Evolutionary conservation across 2,329 filamentous ascomycete species (phyloP).

Genomic region (Ophiocordyceps camponoti-saundersi): DNA sequence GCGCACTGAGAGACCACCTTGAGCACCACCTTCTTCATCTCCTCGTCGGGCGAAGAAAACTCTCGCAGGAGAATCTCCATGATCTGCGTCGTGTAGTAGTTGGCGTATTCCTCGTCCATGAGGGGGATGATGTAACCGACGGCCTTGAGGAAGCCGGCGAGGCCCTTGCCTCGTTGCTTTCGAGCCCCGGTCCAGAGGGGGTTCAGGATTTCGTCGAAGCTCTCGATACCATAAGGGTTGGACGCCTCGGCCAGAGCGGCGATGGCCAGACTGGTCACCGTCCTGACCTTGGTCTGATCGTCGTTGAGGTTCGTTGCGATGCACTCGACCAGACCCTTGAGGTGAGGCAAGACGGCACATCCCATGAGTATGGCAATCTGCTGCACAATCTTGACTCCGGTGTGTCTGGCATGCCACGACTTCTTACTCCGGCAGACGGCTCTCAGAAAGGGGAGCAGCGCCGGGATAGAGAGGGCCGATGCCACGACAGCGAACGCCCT

Average conservation of each 20-base stretch:
- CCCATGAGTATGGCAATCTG: constrained; percentile 99
- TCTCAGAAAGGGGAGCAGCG: constrained; percentile 82
- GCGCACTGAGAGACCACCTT: constrained; percentile 96
- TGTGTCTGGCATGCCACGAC: constrained; percentile 95
- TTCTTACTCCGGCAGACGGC: constrained; percentile 97
- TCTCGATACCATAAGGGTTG: constrained; percentile 97
- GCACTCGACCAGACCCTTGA: constrained; percentile 92
- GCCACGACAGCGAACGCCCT: constrained; percentile 94
- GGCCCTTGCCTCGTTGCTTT: constrained; percentile 89
- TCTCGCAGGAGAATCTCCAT: constrained; percentile 97
- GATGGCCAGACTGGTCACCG: constrained; percentile 87
- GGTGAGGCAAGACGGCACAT: constrained; percentile 83
- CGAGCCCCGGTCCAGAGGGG: constrained; percentile 92
- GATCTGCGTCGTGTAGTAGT: constrained; percentile 96
- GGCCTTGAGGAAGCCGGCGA: constrained; percentile 91
- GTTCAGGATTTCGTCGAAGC: constrained; percentile 94
- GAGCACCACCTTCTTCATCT: constrained; percentile 99
- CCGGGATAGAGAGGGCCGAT: constrained; percentile 87
- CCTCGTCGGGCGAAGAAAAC: constrained; percentile 92
- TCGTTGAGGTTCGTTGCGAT: constrained; percentile 93
- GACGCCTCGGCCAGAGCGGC: constrained; percentile 90
- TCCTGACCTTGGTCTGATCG: constrained; percentile 94
- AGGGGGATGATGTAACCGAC: constrained; percentile 96
- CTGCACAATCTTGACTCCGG: constrained; percentile 97
- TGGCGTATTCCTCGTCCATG: constrained; percentile 99